Evolutionary conservation across 495 filamentous ascomycete species (phyloP), one percentile per base, ranked within the genome.

Genomic region (Usnea hakonensis): DNA sequence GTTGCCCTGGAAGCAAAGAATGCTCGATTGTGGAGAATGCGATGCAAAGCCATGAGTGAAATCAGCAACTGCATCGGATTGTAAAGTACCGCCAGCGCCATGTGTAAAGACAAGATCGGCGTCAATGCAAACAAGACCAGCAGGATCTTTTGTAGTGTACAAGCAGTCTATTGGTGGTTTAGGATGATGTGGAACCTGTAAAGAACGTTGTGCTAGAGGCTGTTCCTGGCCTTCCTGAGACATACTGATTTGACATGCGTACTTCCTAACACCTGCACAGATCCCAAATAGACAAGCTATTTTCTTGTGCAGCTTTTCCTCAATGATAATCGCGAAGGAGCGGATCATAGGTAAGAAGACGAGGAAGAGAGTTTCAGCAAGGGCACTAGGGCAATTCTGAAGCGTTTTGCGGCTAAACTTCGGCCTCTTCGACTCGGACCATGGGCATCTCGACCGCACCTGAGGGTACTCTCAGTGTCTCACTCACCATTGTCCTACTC

Each of bases 31-130:
- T 2, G 61, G 38, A n/a, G 37, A 19, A 1, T 9, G 28, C 6
- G 26, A 41, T 14, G 70, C 44, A 59, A 73, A 76, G 21, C 75
- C 75, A 16, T 61, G 55, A 48, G 62, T 62, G 58, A 76, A 76
- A 36, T 73, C 66, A 8, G 62, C 60, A 2, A 71, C 61, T 14
- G 74, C 75, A 23, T 71, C 67, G 30, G 67, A 58, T 38, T 66
- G 52, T 33, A 76, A 64, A 5, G 62, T 70, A 14, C 75, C 75
- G 5, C 73, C 73, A 23, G 75, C 74, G 52, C 75, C 75, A 55
- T 77, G 74, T n/a, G 75, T 75, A 59, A 73, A 77, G 33, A 76
- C 68, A 9, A 77, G 68, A 14, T 6, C 38, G 14, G 64, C 57
- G 23, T 38, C 26, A 14, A 17, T 21, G 13, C 23, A 6, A 35